phyloP scores from a whole-genome alignment of 331 rosid genomes.

The Rhamnella rubrinervis region DNA sequence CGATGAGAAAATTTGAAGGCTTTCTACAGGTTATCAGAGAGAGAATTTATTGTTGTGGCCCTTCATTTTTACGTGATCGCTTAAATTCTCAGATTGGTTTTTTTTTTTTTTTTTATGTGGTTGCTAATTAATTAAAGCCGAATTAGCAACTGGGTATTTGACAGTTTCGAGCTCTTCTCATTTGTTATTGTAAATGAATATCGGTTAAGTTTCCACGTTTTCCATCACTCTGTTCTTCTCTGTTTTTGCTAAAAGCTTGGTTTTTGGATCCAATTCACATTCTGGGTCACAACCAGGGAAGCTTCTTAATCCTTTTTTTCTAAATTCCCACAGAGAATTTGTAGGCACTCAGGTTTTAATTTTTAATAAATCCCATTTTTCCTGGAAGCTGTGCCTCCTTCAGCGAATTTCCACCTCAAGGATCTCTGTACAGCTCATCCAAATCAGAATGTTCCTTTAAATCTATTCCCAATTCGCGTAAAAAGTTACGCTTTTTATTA shows the following conservation, averaged over 20 bases:
- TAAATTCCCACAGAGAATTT: background rate
- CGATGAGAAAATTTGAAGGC: background rate
- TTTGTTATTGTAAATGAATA: background rate
- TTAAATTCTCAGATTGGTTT: background rate
- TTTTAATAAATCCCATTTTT: background rate
- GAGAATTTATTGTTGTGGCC: too few species aligned
- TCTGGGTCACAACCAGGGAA: background rate
- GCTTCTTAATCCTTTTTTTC: background rate
- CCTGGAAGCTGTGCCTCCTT: background rate
- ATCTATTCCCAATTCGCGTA: constrained; percentile 1
- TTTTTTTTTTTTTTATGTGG: background rate
- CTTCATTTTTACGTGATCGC: too few species aligned
- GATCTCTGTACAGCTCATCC: constrained; percentile 16
- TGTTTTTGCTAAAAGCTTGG: background rate
- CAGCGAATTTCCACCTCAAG: constrained; percentile 3
- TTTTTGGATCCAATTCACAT: background rate
- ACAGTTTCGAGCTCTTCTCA: constrained; percentile 8
- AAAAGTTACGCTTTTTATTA: constrained; percentile 1
- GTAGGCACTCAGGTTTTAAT: background rate
- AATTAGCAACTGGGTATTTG: constrained; percentile 14
- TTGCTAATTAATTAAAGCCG: background rate
- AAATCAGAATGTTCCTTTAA: constrained; percentile 14
- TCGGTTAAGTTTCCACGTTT: background rate
- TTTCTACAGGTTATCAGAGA: background rate
- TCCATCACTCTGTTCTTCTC: background rate